A percentile compares a stretch with the other conserved stretches of the same genome.
Conservation (phyloP, 1,284 basidiomycete species). For the Inonotus obliquus region DNA sequence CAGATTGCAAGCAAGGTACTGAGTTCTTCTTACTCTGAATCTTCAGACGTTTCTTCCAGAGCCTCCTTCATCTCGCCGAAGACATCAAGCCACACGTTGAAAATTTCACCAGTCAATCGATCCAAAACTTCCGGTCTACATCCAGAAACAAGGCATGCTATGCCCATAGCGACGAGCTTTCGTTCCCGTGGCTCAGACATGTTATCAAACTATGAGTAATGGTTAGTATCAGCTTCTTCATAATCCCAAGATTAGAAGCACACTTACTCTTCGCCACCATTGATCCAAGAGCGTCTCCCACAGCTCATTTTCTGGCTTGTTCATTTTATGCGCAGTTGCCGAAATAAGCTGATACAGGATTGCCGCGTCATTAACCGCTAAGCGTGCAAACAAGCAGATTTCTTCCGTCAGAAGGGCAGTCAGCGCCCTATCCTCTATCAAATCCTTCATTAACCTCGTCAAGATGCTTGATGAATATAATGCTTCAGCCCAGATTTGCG, state of each 20-base stretch:
- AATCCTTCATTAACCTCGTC: conserved; percentile 46
- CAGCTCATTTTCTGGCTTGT: conserved; percentile 46
- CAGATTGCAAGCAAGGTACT: neutral
- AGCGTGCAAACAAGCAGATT: conserved; percentile 65
- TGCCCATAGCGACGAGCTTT: conserved; percentile 70
- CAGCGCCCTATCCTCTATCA: conserved; percentile 57
- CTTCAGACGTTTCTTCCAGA: conserved; percentile 35
- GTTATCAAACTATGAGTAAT: conserved; percentile 67
- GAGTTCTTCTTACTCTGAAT: conserved; percentile 32
- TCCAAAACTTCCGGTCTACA: conserved; percentile 65
- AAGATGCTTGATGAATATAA: conserved; percentile 72
- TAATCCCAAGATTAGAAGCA: neutral
- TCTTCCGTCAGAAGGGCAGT: conserved; percentile 58
- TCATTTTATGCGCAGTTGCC: conserved; percentile 46
- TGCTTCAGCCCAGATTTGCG: conserved; percentile 61
- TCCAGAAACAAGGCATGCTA: conserved; percentile 67
- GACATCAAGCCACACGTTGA: conserved; percentile 88
- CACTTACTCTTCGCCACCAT: conserved; percentile 71
- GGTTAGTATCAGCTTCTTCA: neutral
- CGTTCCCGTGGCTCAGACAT: conserved; percentile 75
- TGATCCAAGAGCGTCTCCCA: conserved; percentile 68
- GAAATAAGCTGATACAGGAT: conserved; percentile 65
- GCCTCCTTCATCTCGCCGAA: conserved; percentile 83
- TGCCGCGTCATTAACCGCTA: conserved; percentile 55
- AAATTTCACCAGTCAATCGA: conserved; percentile 67